A percentile compares a stretch with the other conserved stretches of the same genome.
Conservation (phyloP, 2,329 filamentous ascomycete genomes). For the Pseudocercospora fuligena region DNA sequence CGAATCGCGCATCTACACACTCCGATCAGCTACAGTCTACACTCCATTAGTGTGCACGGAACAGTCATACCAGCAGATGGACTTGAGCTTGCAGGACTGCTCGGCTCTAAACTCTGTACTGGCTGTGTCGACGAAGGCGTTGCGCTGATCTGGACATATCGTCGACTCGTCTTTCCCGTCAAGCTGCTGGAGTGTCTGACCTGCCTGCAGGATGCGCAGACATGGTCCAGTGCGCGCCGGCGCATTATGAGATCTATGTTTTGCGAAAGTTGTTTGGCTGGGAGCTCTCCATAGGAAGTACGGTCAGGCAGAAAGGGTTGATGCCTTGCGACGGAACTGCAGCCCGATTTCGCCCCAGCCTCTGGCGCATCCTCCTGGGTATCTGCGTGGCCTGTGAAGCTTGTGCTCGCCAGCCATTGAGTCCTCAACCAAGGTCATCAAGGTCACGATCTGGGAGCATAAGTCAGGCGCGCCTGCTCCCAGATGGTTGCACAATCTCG, state of each 20-base stretch:
- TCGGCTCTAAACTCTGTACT: slow-evolving; percentile 42
- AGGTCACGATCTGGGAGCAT: background rate
- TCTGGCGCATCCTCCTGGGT: background rate
- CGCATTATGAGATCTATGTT: slow-evolving; percentile 33
- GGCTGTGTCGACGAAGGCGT: slow-evolving; percentile 49
- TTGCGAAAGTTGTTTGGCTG: background rate
- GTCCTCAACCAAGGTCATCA: background rate
- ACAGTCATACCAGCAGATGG: slow-evolving; percentile 26
- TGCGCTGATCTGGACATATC: slow-evolving; percentile 53
- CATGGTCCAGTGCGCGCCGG: slow-evolving; percentile 35
- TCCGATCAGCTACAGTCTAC: background rate
- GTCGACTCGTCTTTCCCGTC: slow-evolving; percentile 28
- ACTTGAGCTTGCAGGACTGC: slow-evolving; percentile 23
- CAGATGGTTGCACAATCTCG: background rate
- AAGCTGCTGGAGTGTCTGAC: slow-evolving; percentile 19
- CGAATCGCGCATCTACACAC: slow-evolving; percentile 82
- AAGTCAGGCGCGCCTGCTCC: background rate
- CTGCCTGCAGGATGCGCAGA: slow-evolving; percentile 36
- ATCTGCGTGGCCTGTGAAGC: background rate
- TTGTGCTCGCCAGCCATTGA: background rate
- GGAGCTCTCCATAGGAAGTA: background rate
- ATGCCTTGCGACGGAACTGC: background rate
- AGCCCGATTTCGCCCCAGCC: background rate
- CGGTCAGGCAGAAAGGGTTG: background rate
- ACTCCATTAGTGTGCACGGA: background rate